Evolutionary conservation across 768 basidiomycete genomes (phyloP).

Genomic region (Russula olivacea): DNA sequence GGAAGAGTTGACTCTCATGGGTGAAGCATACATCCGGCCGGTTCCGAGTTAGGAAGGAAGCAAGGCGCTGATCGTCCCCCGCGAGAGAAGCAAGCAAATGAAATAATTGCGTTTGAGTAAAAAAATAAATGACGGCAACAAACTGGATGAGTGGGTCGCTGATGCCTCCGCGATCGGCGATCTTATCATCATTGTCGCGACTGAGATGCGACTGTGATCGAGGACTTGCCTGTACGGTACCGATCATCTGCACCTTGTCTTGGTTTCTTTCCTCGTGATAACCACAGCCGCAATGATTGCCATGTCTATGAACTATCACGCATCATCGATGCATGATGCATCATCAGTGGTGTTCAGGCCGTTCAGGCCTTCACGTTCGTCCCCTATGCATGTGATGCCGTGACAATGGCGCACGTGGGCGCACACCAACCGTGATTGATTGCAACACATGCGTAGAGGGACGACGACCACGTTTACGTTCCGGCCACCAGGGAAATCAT

Average conservation of each 20-base stretch:
- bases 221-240: not conserved
- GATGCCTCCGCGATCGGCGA: constrained; percentile 5
- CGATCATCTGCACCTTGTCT: not conserved
- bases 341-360: too few species aligned
- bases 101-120: not conserved
- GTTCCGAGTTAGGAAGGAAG: constrained; percentile 6
- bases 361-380: not conserved
- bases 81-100: not conserved
- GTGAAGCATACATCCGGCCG: not conserved
- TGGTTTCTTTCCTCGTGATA: not conserved
- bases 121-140: not conserved
- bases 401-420: not conserved
- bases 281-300: not conserved
- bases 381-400: not conserved
- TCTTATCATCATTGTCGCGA: not conserved
- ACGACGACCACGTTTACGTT: not conserved
- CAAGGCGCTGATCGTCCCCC: constrained; percentile 2
- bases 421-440: not conserved
- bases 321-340: too few species aligned
- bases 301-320: too few species aligned
- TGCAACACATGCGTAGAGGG: not conserved
- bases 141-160: not conserved
- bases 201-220: not conserved
- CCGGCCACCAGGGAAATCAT: not conserved
- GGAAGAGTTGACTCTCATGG: not conserved